A percentile compares a stretch with the other conserved stretches of the same genome.
phyloP scores from a whole-genome alignment of 805 yeast genomes.

The Wickerhamomyces pijperi region DNA sequence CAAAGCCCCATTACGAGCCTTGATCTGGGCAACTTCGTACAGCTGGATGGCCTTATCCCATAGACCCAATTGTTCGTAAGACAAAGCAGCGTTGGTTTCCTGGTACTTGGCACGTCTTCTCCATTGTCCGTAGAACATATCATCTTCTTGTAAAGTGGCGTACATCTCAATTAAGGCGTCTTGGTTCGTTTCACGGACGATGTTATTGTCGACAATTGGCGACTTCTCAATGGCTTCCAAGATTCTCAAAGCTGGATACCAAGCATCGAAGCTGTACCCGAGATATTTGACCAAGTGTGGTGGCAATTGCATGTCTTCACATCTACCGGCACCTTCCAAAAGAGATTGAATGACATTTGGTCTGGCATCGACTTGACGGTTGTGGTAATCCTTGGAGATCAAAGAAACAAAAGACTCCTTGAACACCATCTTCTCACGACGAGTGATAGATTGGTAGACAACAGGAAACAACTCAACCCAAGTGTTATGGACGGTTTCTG shows the following conservation, averaged over 20 bases:
- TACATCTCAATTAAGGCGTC: conserved; percentile 89
- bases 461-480: conserved; percentile 83
- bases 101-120: conserved; percentile 89
- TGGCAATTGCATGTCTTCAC: conserved; percentile 71
- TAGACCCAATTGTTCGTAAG: conserved; percentile 88
- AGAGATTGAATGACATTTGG: conserved; percentile 83
- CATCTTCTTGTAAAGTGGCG: conserved; percentile 83
- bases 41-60: conserved; percentile 92
- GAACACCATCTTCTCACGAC: conserved; percentile 74
- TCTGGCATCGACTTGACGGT: conserved; percentile 76
- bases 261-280: conserved; percentile 78
- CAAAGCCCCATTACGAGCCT: conserved; percentile 87
- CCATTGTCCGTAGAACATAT: conserved; percentile 97
- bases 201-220: conserved; percentile 55
- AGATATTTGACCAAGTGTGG: conserved; percentile 88
- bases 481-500: conserved; percentile 66
- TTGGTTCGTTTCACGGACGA: conserved; percentile 72
- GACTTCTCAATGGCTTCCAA: conserved; percentile 57
- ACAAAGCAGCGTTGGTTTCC: conserved; percentile 86
- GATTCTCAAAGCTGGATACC: conserved; percentile 83
- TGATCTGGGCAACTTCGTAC: conserved; percentile 93
- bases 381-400: conserved; percentile 83
- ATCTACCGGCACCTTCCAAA: conserved; percentile 70
- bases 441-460: conserved; percentile 62
- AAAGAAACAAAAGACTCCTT: conserved; percentile 70